A percentile compares a stretch with the other conserved stretches of the same genome.
Evolutionary conservation across 768 basidiomycete genomes (phyloP).

Genomic region (Trametes punicea): DNA sequence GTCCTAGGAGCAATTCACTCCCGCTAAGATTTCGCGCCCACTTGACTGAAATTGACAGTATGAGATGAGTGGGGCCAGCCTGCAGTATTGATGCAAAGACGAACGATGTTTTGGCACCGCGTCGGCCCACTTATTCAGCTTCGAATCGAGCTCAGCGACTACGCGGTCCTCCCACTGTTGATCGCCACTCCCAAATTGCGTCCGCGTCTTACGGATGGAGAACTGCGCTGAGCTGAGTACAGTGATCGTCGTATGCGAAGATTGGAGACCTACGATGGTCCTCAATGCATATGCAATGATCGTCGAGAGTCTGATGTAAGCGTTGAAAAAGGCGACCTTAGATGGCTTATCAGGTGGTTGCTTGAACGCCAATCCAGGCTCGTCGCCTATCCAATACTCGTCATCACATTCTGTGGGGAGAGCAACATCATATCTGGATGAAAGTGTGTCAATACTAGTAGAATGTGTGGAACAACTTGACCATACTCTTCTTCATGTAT

Average conservation of each 20-base stretch:
- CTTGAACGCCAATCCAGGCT: slow-evolving; percentile 48
- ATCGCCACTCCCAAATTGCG: slow-evolving; percentile 48
- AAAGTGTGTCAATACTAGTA: neutral
- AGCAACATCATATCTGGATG: slow-evolving; percentile 54
- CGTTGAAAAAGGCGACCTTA: slow-evolving; percentile 49
- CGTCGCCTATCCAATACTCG: slow-evolving; percentile 57
- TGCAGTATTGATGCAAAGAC: slow-evolving; percentile 19
- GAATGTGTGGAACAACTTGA: slow-evolving; percentile 24
- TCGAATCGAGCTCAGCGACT: slow-evolving; percentile 71
- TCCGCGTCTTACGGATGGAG: slow-evolving; percentile 62
- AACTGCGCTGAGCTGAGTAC: slow-evolving; percentile 43
- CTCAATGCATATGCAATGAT: slow-evolving; percentile 60
- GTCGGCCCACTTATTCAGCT: slow-evolving; percentile 77
- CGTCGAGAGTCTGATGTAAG: slow-evolving; percentile 52
- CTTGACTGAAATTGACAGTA: slow-evolving; percentile 17
- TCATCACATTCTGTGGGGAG: slow-evolving; percentile 66
- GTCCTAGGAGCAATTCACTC: slow-evolving; percentile 24
- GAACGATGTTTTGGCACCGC: slow-evolving; percentile 56
- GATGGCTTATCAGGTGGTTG: slow-evolving; percentile 64
- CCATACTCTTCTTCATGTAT: slow-evolving; percentile 67
- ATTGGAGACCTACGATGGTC: slow-evolving; percentile 47
- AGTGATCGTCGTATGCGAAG: neutral
- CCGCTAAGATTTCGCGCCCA: slow-evolving; percentile 38
- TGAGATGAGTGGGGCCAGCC: slow-evolving; percentile 15
- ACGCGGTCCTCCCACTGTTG: slow-evolving; percentile 60